Conservation (phyloP, 495 filamentous ascomycete genomes). For the Aspergillus sclerotioniger region DNA sequence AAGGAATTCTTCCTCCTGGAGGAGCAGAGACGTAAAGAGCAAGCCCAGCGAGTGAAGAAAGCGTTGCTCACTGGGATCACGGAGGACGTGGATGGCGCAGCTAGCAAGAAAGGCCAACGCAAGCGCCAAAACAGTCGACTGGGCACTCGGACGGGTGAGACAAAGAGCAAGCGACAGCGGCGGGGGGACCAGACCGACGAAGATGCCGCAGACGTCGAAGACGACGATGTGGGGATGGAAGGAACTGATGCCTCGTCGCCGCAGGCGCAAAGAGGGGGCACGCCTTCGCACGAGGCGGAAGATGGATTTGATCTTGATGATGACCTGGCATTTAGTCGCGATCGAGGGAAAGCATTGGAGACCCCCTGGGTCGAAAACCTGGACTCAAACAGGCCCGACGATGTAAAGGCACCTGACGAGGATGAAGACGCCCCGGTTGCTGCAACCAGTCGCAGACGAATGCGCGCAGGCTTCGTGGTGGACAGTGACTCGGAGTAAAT, state of each 20-base stretch:
- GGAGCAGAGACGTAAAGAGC: constrained; percentile 51
- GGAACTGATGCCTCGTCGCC: constrained; percentile 25
- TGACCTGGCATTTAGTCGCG: constrained; percentile 35
- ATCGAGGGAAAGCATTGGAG: constrained; percentile 19
- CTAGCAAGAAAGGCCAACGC: constrained; percentile 23
- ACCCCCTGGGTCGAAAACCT: constrained; percentile 17
- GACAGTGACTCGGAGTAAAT: constrained; percentile 52
- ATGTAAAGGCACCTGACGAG: constrained; percentile 14
- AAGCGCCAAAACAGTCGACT: constrained; percentile 35
- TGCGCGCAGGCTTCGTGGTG: constrained; percentile 47
- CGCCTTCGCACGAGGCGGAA: not conserved
- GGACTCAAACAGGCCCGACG: constrained; percentile 6
- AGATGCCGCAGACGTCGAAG: constrained; percentile 26
- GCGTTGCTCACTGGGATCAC: constrained; percentile 53
- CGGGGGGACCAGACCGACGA: constrained; percentile 19
- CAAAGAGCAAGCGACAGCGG: constrained; percentile 36
- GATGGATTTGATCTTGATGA: constrained; percentile 26
- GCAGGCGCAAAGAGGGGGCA: constrained; percentile 10
- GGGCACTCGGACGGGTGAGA: constrained; percentile 16
- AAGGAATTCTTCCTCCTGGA: constrained; percentile 71
- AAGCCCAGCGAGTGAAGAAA: constrained; percentile 47
- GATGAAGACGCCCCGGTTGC: constrained; percentile 34
- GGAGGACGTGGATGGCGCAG: constrained; percentile 40
- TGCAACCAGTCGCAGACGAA: constrained; percentile 33
- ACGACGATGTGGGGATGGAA: constrained; percentile 39